A percentile compares a stretch with the other conserved stretches of the same genome.
These are phyloP conservation scores for Zoysia japonica DNA, from an alignment of 176 grass and related monocot genomes.

Conservation along the genomic window DNA sequence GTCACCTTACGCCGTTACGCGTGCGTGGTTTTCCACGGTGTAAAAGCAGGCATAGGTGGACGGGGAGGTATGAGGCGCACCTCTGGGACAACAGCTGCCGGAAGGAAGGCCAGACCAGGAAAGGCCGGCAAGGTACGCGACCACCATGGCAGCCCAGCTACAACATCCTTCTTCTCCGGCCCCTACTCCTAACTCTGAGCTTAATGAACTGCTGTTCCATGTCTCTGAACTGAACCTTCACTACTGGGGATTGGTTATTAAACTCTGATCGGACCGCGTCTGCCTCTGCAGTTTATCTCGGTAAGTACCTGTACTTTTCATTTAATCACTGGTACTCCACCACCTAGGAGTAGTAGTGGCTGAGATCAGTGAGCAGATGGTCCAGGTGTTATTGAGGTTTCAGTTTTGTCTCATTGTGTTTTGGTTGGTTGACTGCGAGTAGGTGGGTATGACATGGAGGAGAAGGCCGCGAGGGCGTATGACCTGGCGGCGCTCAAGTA, in stretches of 20 bases:
- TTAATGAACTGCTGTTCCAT: conserved; percentile 36
- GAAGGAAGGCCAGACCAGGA: conserved; percentile 97
- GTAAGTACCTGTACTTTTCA: conserved; percentile 40
- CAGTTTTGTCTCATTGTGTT: conserved; percentile 21
- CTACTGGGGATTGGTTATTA: conserved; percentile 24
- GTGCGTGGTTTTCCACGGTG: conserved; percentile 28
- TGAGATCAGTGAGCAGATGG: conserved; percentile 11
- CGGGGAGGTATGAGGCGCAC: conserved; percentile 99
- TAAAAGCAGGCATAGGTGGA: conserved; percentile 96
- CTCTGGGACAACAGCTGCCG: conserved; percentile 99
- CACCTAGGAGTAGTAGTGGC: not conserved
- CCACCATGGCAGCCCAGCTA: conserved; percentile 1
- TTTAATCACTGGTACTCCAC: not conserved
- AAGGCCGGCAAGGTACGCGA: conserved; percentile 85
- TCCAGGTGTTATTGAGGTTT: conserved; percentile 1
- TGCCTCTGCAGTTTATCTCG: conserved; percentile 87
- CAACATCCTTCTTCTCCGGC: not conserved
- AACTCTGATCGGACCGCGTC: not conserved
- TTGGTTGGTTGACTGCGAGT: not conserved
- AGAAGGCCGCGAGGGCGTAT: conserved; percentile 84
- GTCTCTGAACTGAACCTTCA: conserved; percentile 41
- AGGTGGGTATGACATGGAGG: conserved; percentile 97
- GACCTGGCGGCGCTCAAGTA: conserved; percentile 85
- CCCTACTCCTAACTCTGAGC: not conserved
- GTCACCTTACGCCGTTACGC: not conserved